Conservation (phyloP, 176 grass and related monocot genomes). For the Coix lacrymajobi region DNA sequence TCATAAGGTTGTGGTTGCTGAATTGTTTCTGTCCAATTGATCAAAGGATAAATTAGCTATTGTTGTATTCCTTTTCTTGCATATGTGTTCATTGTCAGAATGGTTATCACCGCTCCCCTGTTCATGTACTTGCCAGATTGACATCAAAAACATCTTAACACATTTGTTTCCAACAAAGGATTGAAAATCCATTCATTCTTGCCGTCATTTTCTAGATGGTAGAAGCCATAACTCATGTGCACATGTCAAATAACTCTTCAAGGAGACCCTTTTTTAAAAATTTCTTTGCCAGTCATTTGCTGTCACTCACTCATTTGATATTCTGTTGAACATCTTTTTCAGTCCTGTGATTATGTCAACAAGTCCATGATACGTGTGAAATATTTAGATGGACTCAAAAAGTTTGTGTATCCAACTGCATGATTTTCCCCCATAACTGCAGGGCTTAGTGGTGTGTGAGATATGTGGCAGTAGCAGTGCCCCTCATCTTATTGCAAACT, state of each 20-base stretch:
- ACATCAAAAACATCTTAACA: neutral
- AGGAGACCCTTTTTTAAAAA: neutral
- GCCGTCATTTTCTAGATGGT: neutral
- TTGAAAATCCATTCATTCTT: neutral
- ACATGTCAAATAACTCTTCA: neutral
- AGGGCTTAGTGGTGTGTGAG: conserved; percentile 14
- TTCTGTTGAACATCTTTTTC: neutral
- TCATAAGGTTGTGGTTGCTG: neutral
- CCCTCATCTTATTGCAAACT: conserved; percentile 13
- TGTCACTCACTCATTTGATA: neutral
- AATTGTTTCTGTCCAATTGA: neutral
- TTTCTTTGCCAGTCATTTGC: neutral
- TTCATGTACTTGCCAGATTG: neutral
- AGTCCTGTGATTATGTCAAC: neutral
- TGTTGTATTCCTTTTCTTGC: neutral
- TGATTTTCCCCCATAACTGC: neutral
- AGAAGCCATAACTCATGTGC: neutral
- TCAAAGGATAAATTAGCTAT: neutral
- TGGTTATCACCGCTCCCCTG: neutral
- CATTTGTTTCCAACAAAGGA: neutral
- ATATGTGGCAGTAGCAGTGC: conserved; percentile 22
- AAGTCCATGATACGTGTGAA: neutral
- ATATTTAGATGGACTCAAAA: neutral
- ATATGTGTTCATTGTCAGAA: neutral
- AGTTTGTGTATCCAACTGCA: neutral